Evolutionary conservation across 2,329 filamentous ascomycete genomes (phyloP).

Genomic region (Ophiostoma perfectum): DNA sequence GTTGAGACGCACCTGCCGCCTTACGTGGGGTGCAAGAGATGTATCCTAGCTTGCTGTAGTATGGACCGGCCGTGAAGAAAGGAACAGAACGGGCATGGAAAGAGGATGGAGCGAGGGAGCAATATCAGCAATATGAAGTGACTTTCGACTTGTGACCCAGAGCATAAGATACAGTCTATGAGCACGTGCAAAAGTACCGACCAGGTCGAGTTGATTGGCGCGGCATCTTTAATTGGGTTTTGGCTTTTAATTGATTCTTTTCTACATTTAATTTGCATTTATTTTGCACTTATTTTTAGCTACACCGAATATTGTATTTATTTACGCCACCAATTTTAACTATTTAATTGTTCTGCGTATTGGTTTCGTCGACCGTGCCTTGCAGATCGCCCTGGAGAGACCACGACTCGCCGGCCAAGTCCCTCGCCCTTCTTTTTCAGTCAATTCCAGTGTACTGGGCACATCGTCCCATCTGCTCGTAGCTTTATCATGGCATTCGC

Average conservation of each 20-base stretch:
- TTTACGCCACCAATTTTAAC: no score
- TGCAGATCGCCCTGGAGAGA: background rate
- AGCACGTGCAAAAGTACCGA: constrained; percentile 6
- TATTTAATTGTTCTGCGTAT: background rate
- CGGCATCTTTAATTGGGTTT: background rate
- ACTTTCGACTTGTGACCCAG: background rate
- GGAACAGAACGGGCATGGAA: background rate
- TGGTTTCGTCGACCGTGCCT: constrained; percentile 17
- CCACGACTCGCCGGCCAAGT: background rate
- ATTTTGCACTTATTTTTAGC: background rate
- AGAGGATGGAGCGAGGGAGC: no score
- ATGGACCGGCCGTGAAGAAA: background rate
- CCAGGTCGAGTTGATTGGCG: background rate
- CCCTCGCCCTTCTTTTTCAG: background rate
- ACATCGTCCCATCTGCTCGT: no score
- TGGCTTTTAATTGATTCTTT: background rate
- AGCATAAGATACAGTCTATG: background rate
- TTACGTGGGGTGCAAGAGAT: constrained; percentile 21
- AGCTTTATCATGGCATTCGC: no score
- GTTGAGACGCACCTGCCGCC: constrained; percentile 22
- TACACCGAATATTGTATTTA: no score
- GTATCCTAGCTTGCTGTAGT: background rate
- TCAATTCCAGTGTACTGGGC: background rate
- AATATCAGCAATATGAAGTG: background rate
- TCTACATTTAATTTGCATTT: background rate